Percentiles rank a stretch among this genome's conserved stretches.
phyloP scores from a whole-genome alignment of 257 asterid genomes.

The Nicotiana tomentosiformis region DNA sequence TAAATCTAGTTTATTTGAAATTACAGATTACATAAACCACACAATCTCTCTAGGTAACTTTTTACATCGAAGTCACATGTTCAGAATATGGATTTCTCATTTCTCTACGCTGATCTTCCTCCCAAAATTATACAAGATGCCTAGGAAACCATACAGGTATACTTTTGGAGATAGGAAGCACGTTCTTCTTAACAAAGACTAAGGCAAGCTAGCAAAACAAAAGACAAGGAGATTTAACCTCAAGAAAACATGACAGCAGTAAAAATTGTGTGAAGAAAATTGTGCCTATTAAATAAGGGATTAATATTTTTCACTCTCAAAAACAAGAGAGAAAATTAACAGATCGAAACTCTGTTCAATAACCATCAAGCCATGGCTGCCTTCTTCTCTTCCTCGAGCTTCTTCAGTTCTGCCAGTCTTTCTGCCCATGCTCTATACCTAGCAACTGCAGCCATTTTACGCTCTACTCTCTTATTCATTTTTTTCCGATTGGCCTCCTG shows the following conservation, averaged over 20 bases:
- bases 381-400: constrained; percentile 75
- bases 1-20: not conserved
- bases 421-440: constrained; percentile 93
- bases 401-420: constrained; percentile 67
- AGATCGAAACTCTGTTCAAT: not conserved
- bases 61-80: too few species aligned
- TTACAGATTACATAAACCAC: not conserved
- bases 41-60: too few species aligned
- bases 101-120: too few species aligned
- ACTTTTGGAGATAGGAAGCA: not conserved
- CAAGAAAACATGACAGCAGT: not conserved
- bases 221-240: not conserved
- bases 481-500: constrained; percentile 80
- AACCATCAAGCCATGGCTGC: constrained; percentile 29
- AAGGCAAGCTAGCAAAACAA: not conserved
- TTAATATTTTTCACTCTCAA: not conserved
- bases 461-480: constrained; percentile 59
- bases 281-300: not conserved
- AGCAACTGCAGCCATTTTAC: constrained; percentile 96
- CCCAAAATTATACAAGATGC: too few species aligned
- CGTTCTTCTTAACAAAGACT: not conserved
- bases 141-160: not conserved
- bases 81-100: too few species aligned
- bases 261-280: not conserved
- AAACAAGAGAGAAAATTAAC: not conserved